Conservation (phyloP, 129 eudicot genomes). For the Lactuca saligna region DNA sequence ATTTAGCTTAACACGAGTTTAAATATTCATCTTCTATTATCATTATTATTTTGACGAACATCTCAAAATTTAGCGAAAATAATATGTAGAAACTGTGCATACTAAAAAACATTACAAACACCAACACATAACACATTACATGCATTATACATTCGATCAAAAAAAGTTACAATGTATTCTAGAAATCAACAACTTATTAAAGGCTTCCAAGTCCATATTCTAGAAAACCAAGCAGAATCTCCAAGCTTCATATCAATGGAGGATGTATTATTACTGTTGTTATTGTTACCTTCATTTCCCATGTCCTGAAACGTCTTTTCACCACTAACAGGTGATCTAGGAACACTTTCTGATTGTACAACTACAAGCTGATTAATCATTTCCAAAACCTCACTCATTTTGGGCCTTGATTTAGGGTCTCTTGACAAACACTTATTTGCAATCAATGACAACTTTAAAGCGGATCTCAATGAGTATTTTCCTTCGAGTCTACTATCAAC, state of each 20-base stretch:
- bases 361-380: conserved; percentile 46
- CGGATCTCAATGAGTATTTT: conserved; percentile 45
- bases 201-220: conserved; percentile 51
- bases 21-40: no score
- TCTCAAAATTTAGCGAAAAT: no score
- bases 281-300: no score
- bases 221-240: conserved; percentile 53
- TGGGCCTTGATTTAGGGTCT: conserved; percentile 61
- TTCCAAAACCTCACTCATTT: conserved; percentile 76
- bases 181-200: conserved; percentile 41
- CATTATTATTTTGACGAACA: no score
- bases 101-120: neutral
- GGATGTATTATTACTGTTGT: conserved; percentile 41
- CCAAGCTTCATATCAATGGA: conserved; percentile 31
- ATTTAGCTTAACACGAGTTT: no score
- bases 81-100: no score
- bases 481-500: conserved; percentile 66
- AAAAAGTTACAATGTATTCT: no score
- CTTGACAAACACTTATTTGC: conserved; percentile 72
- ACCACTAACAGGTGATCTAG: conserved; percentile 31
- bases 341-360: conserved; percentile 28
- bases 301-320: conserved; percentile 7
- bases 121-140: neutral
- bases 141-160: neutral
- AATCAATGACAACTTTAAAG: conserved; percentile 53